These are phyloP conservation scores for Termitomyces bulborhizus DNA, from an alignment of 768 basidiomycete species.

Conservation along the genomic window DNA sequence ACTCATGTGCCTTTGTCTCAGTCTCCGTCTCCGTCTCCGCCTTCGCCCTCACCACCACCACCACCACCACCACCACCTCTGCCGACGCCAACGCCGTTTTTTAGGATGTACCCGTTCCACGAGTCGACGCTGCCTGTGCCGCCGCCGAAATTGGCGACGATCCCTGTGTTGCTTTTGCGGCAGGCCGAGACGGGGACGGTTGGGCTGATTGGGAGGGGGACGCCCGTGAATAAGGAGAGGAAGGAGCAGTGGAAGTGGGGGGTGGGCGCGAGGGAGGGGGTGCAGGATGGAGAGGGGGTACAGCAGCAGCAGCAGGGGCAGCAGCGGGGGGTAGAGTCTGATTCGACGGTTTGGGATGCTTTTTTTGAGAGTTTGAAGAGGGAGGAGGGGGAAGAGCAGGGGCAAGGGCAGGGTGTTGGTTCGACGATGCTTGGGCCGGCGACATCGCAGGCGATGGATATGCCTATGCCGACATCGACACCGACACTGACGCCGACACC, in stretches of 20 bases:
- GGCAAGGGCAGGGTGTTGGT: no score
- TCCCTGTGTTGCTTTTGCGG: conserved; percentile 18
- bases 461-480: no score
- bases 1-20: no score
- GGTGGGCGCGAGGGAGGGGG: background rate
- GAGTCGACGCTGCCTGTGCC: no score
- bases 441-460: background rate
- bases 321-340: background rate
- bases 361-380: conserved; percentile 13
- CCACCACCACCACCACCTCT: no score
- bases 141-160: no score
- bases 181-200: conserved; percentile 19
- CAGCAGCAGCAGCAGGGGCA: background rate
- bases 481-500: no score
- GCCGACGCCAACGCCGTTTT: no score
- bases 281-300: background rate
- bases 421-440: no score
- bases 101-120: no score
- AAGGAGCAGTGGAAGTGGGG: conserved; percentile 21
- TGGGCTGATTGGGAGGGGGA: conserved; percentile 26
- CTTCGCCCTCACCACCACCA: no score
- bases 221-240: conserved; percentile 25
- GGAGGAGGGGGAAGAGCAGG: background rate
- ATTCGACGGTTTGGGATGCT: conserved; percentile 10
- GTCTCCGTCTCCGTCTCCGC: no score